Evolutionary conservation across 306 rosid genomes (phyloP), one percentile per base, ranked within the genome.

Genomic region (Trifolium fragiferum): DNA sequence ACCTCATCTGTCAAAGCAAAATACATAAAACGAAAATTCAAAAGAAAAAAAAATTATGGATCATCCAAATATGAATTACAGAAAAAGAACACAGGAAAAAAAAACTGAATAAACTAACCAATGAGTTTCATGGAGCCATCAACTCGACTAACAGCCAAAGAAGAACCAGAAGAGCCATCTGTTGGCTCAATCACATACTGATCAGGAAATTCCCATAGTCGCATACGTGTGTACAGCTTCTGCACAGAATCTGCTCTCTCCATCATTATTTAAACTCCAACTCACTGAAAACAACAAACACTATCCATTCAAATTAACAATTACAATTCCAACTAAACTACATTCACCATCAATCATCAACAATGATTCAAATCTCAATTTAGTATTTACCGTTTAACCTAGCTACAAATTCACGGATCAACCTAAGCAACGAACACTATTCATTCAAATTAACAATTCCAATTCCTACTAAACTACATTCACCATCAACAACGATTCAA

Each of bases 201-300:
- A 82, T 90, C 92, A n/a, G 95, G 89, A 78, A 90, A 90, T 78
- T 90, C 97, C 99, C 99, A 94, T 19, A 94, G 86, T 25, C 96
- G 86, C 99, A 94, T 87, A 33, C 93, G 84, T 19, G 95, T 79
- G 82, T 90, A 92, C 27, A 94, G 86, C 88, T 94, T 94, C 71
- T 82, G 97, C 80, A 79, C 88, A 20, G 93, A 87, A 70, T 94
- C 97, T 40, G 89, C 87, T 81, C 67, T 84, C 93, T 94, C 99
- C 97, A 86, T 89, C 91, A 89, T 93, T 71, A 82, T 86, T 73
- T 77, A 76, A 66, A 60, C 47, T 70, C 64, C 81, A 76, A 15
- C 19, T 60, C 78, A 70, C 91, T 82, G 76, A 27, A 81, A 82
- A 53, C 27, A 66, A 68, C 68, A 33, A 13, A 60, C 1, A 53